Evolutionary conservation across 352 stramenopile genomes (phyloP).

Genomic region (Phytophthora litchii): DNA sequence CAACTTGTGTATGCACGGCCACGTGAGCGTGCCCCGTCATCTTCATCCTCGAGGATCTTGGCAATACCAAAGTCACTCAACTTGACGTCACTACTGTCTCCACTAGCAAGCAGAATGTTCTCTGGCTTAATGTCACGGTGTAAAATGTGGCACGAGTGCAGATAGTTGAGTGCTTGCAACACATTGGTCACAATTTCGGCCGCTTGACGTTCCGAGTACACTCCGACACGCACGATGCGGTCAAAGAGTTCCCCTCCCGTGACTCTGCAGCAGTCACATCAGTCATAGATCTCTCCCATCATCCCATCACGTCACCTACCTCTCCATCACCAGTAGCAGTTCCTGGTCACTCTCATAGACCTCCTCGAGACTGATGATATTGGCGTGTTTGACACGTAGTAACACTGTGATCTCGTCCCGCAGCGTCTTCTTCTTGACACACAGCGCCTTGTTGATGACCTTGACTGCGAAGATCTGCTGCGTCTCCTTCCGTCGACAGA

Average conservation of each 20-base stretch:
- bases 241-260: conserved; percentile 87
- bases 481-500: conserved; percentile 81
- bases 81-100: conserved; percentile 79
- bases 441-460: conserved; percentile 89
- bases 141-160: conserved; percentile 84
- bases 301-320: conserved; percentile 33
- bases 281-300: conserved; percentile 1
- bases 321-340: conserved; percentile 88
- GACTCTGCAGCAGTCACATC: conserved; percentile 44
- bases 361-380: conserved; percentile 89
- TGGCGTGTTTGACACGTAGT: conserved; percentile 83
- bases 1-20: conserved; percentile 87
- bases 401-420: conserved; percentile 89
- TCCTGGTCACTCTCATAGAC: conserved; percentile 89
- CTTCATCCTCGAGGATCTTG: conserved; percentile 84
- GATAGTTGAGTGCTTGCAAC: conserved; percentile 70
- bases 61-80: conserved; percentile 86
- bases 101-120: conserved; percentile 79
- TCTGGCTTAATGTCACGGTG: conserved; percentile 87
- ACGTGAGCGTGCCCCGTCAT: conserved; percentile 69
- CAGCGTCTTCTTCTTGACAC: conserved; percentile 87
- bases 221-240: conserved; percentile 78
- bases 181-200: conserved; percentile 79
- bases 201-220: conserved; percentile 84
- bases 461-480: conserved; percentile 87